These are phyloP conservation scores for Rhododendron molle DNA, from an alignment of 148 eudicot genomes.

Conservation along the genomic window DNA sequence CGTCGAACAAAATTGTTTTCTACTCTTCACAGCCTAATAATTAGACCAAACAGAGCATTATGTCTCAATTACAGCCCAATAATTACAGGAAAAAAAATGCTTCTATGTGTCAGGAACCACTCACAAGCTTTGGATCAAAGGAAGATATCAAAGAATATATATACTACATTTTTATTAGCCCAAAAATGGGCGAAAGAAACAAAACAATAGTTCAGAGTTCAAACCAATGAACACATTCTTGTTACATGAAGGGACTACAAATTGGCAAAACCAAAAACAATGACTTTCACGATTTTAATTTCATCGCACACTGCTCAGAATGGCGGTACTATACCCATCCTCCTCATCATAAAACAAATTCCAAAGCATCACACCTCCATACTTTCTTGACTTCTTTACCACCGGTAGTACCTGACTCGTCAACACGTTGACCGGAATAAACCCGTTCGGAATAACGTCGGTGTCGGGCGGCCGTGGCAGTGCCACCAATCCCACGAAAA, in stretches of 20 bases:
- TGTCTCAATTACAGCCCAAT: too few relatives aligned
- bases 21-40: background rate
- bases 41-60: too few relatives aligned
- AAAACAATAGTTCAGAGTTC: background rate
- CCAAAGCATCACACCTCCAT: constrained; percentile 94
- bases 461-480: background rate
- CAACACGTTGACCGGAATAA: constrained; percentile 47
- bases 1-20: background rate
- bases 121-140: background rate
- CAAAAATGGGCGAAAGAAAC: background rate
- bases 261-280: background rate
- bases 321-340: constrained; percentile 43
- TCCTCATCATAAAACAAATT: constrained; percentile 56
- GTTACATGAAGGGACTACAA: background rate
- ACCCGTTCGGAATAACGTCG: constrained; percentile 68
- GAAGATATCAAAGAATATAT: background rate
- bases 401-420: constrained; percentile 45
- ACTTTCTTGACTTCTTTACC: constrained; percentile 46
- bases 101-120: background rate
- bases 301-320: constrained; percentile 30
- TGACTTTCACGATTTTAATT: background rate
- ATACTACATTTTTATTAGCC: background rate
- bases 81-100: too few relatives aligned
- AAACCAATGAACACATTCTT: too few relatives aligned
- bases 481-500: constrained; percentile 37